These are phyloP conservation scores for Thermothielavioides terrestris DNA, from an alignment of 495 filamentous ascomycete genomes.

Conservation along the genomic window DNA sequence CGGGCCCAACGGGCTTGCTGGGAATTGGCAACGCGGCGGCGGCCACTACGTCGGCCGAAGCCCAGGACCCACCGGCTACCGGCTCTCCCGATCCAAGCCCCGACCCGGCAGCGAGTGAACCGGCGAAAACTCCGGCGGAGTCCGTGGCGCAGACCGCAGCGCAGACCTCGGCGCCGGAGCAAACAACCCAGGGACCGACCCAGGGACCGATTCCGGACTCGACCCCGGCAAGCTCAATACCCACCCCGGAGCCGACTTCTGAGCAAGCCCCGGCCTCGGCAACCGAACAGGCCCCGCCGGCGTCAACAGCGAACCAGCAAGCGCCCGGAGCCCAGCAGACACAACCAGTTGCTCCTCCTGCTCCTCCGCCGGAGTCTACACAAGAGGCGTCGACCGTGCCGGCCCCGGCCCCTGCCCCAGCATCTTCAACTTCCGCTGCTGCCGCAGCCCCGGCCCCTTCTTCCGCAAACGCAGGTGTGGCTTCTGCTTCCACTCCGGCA, in stretches of 20 bases:
- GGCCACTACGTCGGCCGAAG: neutral
- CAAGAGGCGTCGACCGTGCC: no score
- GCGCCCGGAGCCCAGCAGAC: neutral
- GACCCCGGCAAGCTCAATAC: neutral
- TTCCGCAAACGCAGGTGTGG: neutral
- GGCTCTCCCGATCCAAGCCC: neutral
- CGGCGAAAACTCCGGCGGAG: slow-evolving; percentile 1
- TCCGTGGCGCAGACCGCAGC: slow-evolving; percentile 6
- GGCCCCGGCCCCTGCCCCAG: neutral
- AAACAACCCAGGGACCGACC: neutral
- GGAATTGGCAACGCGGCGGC: neutral
- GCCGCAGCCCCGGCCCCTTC: neutral
- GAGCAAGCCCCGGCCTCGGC: neutral
- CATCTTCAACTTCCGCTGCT: neutral
- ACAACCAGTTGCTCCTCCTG: neutral
- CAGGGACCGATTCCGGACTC: neutral
- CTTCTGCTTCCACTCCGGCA: neutral
- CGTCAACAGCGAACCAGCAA: neutral
- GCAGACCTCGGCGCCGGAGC: neutral
- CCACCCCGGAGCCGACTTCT: neutral
- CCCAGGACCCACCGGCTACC: neutral
- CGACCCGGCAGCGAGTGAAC: slow-evolving; percentile 5
- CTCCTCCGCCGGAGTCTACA: no score
- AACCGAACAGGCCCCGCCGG: neutral
- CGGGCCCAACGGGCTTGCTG: neutral